phyloP scores from a whole-genome alignment of 192 early-diverging fungal species.

The Fimicolochytrium jonesii region DNA sequence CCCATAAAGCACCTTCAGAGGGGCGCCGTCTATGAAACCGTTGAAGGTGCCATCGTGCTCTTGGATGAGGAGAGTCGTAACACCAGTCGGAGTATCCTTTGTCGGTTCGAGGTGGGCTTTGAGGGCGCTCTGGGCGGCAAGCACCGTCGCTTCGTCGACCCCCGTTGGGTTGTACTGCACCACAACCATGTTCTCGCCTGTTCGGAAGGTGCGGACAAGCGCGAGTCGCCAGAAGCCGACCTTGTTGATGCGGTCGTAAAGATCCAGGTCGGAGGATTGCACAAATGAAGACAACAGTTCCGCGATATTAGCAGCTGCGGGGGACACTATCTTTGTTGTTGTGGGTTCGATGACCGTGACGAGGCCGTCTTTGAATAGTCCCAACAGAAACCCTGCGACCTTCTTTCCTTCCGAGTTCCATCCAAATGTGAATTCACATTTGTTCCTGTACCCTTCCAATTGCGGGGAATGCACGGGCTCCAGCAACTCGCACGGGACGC shows the following conservation, averaged over 20 bases:
- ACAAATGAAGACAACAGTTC: constrained; percentile 36
- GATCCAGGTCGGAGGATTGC: constrained; percentile 14
- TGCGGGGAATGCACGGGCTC: constrained; percentile 51
- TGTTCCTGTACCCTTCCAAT: constrained; percentile 61
- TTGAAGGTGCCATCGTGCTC: constrained; percentile 47
- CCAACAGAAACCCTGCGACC: constrained; percentile 65
- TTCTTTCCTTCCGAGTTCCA: constrained; percentile 45
- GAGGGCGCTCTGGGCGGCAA: constrained; percentile 27
- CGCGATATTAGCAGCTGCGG: constrained; percentile 49
- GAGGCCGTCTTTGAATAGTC: constrained; percentile 59
- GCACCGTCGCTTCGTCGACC: constrained; percentile 32
- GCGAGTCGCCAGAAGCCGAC: constrained; percentile 63
- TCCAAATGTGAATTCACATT: constrained; percentile 77
- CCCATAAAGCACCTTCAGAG: constrained; percentile 47
- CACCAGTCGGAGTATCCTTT: constrained; percentile 6
- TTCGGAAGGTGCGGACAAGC: constrained; percentile 54
- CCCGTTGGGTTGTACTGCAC: constrained; percentile 55
- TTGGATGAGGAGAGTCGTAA: constrained; percentile 54
- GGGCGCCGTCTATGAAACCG: constrained; percentile 49
- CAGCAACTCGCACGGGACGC: constrained; percentile 24
- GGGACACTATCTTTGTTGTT: constrained; percentile 33
- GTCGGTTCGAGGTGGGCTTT: constrained; percentile 11
- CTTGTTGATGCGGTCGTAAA: constrained; percentile 46
- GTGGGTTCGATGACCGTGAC: constrained; percentile 44
- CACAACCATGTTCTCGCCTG: constrained; percentile 62